Evolutionary conservation across 2,329 filamentous ascomycete species (phyloP).

Genomic region (Aspergillus puulaauensis): DNA sequence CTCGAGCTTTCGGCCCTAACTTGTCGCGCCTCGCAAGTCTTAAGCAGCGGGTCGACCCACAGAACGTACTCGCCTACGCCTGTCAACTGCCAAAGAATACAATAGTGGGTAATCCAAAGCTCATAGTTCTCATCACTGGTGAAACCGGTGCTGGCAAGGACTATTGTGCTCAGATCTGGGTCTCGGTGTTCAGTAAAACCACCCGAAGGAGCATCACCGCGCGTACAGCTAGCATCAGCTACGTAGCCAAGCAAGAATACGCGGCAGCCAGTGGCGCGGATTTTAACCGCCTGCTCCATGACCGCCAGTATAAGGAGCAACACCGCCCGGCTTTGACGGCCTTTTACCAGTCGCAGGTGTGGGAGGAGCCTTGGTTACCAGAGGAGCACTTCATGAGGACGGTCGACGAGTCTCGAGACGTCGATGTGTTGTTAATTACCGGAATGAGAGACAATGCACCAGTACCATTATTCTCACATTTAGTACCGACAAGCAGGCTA

Average conservation of each 20-base stretch:
- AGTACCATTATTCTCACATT: conserved; percentile 53
- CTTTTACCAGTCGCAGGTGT: conserved; percentile 52
- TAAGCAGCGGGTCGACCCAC: conserved; percentile 52
- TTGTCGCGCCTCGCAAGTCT: conserved; percentile 49
- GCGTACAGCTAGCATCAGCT: conserved; percentile 57
- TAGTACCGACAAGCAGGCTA: conserved; percentile 54
- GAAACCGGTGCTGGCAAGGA: conserved; percentile 60
- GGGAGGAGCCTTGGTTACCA: conserved; percentile 46
- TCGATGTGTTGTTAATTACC: conserved; percentile 61
- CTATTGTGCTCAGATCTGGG: conserved; percentile 58
- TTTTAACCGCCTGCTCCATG: conserved; percentile 47
- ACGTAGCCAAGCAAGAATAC: conserved; percentile 58
- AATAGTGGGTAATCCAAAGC: conserved; percentile 16
- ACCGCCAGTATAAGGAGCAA: conserved; percentile 63
- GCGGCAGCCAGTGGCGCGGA: conserved; percentile 51
- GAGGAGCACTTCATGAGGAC: conserved; percentile 41
- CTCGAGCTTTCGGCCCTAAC: conserved; percentile 60
- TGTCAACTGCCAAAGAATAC: conserved; percentile 51
- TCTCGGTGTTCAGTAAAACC: conserved; percentile 20
- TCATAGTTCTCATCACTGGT: conserved; percentile 58
- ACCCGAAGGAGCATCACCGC: conserved; percentile 27
- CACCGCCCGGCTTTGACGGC: conserved; percentile 54
- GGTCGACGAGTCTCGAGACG: conserved; percentile 42
- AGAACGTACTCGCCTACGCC: conserved; percentile 53
- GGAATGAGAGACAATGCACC: conserved; percentile 64